Evolutionary conservation across 2,329 filamentous ascomycete genomes (phyloP).

Genomic region (Neonectria magnoliae): DNA sequence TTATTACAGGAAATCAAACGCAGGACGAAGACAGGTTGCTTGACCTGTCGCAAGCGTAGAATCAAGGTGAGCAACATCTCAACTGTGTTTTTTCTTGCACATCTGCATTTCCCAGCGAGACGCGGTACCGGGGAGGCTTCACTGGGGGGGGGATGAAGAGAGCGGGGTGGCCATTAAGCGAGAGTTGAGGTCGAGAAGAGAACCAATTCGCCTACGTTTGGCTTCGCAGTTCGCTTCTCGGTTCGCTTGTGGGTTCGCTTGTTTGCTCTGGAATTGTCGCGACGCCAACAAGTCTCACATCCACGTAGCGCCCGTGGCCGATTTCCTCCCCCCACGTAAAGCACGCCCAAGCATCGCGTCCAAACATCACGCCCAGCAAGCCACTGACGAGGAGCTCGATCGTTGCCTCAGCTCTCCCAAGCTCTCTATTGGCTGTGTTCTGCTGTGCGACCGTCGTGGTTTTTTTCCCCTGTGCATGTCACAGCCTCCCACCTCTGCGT

Average conservation of each 20-base stretch:
- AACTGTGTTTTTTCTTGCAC: conserved; percentile 27
- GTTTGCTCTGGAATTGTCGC: conserved; percentile 30
- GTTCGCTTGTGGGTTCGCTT: conserved; percentile 31
- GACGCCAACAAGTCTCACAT: conserved; percentile 33
- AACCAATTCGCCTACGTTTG: conserved; percentile 30
- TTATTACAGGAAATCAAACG: conserved; percentile 67
- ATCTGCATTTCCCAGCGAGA: conserved; percentile 21
- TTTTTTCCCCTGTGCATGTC: conserved; percentile 12
- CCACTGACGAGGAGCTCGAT: conserved; percentile 19
- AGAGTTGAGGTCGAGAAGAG: conserved; percentile 27
- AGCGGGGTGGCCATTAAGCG: conserved; percentile 24
- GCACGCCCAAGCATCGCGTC: conserved; percentile 23
- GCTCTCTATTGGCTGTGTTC: conserved; percentile 31
- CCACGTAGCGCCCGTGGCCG: conserved; percentile 37
- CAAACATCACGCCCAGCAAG: conserved; percentile 17
- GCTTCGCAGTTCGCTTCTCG: conserved; percentile 33
- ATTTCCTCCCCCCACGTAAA: conserved; percentile 33
- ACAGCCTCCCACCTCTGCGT: conserved; percentile 18
- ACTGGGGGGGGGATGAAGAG: conserved; percentile 24
- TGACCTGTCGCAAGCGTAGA: conserved; percentile 69
- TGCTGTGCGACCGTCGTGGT: conserved; percentile 18
- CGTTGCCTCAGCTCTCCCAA: conserved; percentile 23
- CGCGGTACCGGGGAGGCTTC: conserved; percentile 24
- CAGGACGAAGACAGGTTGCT: conserved; percentile 70
- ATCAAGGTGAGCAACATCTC: conserved; percentile 64